A percentile compares a stretch with the other conserved stretches of the same genome.
These are phyloP conservation scores for Microthlaspi erraticum DNA, from an alignment of 345 rosid species.

Conservation along the genomic window DNA sequence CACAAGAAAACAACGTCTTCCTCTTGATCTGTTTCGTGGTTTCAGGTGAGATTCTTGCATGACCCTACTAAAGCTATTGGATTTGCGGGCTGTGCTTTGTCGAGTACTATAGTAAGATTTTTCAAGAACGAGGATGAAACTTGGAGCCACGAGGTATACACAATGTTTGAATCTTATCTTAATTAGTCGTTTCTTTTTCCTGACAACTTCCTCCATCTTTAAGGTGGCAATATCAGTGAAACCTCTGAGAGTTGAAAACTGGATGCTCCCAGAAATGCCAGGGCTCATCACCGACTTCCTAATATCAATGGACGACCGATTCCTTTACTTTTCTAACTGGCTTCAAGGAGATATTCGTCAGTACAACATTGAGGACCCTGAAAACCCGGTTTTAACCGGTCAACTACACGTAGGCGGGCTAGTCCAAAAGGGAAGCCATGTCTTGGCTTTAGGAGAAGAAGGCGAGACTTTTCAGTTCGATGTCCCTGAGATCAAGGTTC, in stretches of 20 bases:
- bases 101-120: conserved; percentile 79
- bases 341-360: conserved; percentile 89
- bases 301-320: conserved; percentile 83
- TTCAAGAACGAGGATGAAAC: conserved; percentile 73
- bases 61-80: conserved; percentile 76
- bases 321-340: conserved; percentile 83
- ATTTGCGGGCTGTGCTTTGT: conserved; percentile 69
- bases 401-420: conserved; percentile 83
- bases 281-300: conserved; percentile 81
- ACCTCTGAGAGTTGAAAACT: conserved; percentile 81
- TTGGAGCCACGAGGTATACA: conserved; percentile 80
- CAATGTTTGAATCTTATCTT: background rate
- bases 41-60: conserved; percentile 83
- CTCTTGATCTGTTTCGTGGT: conserved; percentile 1
- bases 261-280: conserved; percentile 90
- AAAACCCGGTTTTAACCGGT: conserved; percentile 68
- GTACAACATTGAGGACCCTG: conserved; percentile 75
- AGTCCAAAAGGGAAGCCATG: conserved; percentile 67
- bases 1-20: conserved; percentile 15
- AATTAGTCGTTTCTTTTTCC: background rate
- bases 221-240: conserved; percentile 71
- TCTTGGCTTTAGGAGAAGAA: conserved; percentile 61
- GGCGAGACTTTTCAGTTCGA: conserved; percentile 64
- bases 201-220: background rate
- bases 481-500: conserved; percentile 70